phyloP scores from a whole-genome alignment of 371 early-diverging fungal genomes.

The Apophysomyces sp. region DNA sequence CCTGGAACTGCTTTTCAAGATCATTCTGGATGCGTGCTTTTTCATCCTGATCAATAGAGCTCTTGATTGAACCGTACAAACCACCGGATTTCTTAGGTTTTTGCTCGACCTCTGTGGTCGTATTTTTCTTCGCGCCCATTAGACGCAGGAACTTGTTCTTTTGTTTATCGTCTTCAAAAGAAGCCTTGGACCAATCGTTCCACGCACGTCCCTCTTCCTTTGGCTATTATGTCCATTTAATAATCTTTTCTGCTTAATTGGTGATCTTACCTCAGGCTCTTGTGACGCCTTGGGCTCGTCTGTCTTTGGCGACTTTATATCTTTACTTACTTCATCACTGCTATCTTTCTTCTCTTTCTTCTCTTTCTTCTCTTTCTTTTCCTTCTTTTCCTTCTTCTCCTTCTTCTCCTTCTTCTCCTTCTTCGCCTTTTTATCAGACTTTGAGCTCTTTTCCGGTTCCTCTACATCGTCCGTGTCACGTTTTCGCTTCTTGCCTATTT shows the following conservation, averaged over 20 bases:
- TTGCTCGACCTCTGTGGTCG: conserved; percentile 6
- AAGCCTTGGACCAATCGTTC: conserved; percentile 53
- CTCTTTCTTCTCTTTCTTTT: conserved; percentile 16
- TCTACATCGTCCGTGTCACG: not conserved
- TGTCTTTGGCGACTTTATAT: not conserved
- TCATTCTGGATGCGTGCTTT: conserved; percentile 32
- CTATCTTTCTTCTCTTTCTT: not conserved
- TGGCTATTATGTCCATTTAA: not conserved
- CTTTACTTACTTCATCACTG: not conserved
- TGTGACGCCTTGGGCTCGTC: not conserved
- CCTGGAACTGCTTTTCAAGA: conserved; percentile 45
- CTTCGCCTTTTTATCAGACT: conserved; percentile 19
- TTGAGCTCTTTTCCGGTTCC: conserved; percentile 6
- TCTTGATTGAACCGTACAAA: conserved; percentile 39
- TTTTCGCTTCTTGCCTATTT: conserved; percentile 15
- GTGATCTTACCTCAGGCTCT: not conserved
- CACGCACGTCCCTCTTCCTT: conserved; percentile 24
- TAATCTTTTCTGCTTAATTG: not conserved
- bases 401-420: conserved; percentile 10
- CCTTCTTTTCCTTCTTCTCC: conserved; percentile 11
- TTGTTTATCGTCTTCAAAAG: conserved; percentile 46
- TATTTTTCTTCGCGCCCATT: conserved; percentile 42
- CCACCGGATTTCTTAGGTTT: conserved; percentile 26
- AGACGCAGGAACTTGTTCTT: conserved; percentile 50
- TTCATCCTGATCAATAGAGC: conserved; percentile 48